phyloP scores from a whole-genome alignment of 805 yeast species.

The Groenewaldozyma salmanticensis region DNA sequence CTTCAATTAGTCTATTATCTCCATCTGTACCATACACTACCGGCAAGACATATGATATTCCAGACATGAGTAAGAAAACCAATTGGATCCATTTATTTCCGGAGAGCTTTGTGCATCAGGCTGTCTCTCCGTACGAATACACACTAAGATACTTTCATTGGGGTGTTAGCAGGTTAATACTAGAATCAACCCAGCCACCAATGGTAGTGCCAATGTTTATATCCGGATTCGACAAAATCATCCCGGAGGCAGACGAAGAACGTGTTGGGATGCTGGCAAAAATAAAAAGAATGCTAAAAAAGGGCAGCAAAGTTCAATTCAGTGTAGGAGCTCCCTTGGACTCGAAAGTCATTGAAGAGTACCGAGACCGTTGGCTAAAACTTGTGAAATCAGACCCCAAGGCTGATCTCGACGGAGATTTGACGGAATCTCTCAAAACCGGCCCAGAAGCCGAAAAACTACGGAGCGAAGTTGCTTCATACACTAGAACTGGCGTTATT shows the following conservation, averaged over 20 bases:
- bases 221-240: slow-evolving; percentile 77
- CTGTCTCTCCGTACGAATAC: slow-evolving; percentile 61
- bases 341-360: slow-evolving; percentile 47
- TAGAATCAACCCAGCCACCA: slow-evolving; percentile 79
- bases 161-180: slow-evolving; percentile 80
- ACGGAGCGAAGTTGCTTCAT: slow-evolving; percentile 61
- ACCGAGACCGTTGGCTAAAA: slow-evolving; percentile 60
- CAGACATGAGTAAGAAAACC: slow-evolving; percentile 6
- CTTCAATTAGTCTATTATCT: slow-evolving; percentile 67
- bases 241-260: slow-evolving; percentile 60
- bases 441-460: slow-evolving; percentile 59
- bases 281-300: slow-evolving; percentile 39
- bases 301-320: slow-evolving; percentile 45
- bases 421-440: slow-evolving; percentile 49
- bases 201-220: slow-evolving; percentile 79
- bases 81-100: slow-evolving; percentile 91
- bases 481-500: slow-evolving; percentile 53
- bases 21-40: slow-evolving; percentile 4
- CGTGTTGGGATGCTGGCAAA: slow-evolving; percentile 38
- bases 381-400: slow-evolving; percentile 45
- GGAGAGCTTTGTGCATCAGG: slow-evolving; percentile 86
- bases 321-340: slow-evolving; percentile 64
- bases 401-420: slow-evolving; percentile 40
- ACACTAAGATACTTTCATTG: slow-evolving; percentile 93
- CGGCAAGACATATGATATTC: not conserved